A percentile compares a stretch with the other conserved stretches of the same genome.
These are phyloP conservation scores for Amauroascus verrucosus DNA, from an alignment of 2,329 filamentous ascomycete species.

Conservation along the genomic window DNA sequence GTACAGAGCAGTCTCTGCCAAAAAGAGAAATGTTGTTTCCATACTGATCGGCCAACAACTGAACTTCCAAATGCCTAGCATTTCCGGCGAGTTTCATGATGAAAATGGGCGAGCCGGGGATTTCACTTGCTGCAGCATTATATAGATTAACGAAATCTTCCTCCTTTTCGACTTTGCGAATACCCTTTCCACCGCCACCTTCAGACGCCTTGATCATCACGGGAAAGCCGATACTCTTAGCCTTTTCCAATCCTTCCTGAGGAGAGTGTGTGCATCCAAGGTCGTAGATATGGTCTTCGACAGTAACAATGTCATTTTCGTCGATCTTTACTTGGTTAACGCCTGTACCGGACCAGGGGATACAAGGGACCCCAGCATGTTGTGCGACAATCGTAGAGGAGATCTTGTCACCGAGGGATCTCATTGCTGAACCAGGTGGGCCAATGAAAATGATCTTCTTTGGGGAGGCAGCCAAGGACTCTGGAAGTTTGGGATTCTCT, in stretches of 20 bases:
- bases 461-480: slow-evolving; percentile 87
- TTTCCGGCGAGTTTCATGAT: slow-evolving; percentile 99
- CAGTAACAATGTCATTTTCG: slow-evolving; percentile 78
- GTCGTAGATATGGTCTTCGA: slow-evolving; percentile 71
- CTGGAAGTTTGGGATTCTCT: slow-evolving; percentile 94
- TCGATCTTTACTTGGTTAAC: slow-evolving; percentile 73
- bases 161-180: slow-evolving; percentile 82
- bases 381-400: slow-evolving; percentile 98
- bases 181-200: slow-evolving; percentile 97
- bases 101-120: slow-evolving; percentile 97
- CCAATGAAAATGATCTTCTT: slow-evolving; percentile 99
- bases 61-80: slow-evolving; percentile 91
- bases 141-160: slow-evolving; percentile 79
- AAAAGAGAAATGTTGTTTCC: slow-evolving; percentile 99
- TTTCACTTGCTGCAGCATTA: slow-evolving; percentile 92
- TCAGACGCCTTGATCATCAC: slow-evolving; percentile 99
- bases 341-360: slow-evolving; percentile 97
- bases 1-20: slow-evolving; percentile 95
- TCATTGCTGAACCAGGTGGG: slow-evolving; percentile 94
- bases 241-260: slow-evolving; percentile 78
- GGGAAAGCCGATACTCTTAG: slow-evolving; percentile 87
- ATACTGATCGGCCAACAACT: slow-evolving; percentile 95
- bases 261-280: slow-evolving; percentile 85
- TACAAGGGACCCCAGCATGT: slow-evolving; percentile 90
- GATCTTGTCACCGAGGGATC: slow-evolving; percentile 98